phyloP scores from a whole-genome alignment of 345 rosid species.

The Cardiospermum halicacabum region DNA sequence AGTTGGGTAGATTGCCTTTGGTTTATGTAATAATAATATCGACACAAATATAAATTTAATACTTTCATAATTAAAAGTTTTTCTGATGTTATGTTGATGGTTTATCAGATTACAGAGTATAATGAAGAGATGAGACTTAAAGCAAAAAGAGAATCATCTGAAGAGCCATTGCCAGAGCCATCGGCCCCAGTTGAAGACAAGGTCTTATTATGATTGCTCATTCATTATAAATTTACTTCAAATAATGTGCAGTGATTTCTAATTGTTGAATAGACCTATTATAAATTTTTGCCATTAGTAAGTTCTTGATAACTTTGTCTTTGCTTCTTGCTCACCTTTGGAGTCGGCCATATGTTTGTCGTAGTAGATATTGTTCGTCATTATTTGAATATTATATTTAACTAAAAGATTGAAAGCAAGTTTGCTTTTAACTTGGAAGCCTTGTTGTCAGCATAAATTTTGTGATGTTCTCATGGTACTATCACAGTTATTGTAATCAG shows the following conservation, averaged over 20 bases:
- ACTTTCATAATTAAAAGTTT: not conserved
- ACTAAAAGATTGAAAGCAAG: not conserved
- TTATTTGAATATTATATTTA: not conserved
- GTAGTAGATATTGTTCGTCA: not conserved
- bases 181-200: conserved; percentile 59
- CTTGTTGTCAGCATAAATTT: not conserved
- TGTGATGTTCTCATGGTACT: not conserved
- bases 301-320: not conserved
- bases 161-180: conserved; percentile 45
- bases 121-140: conserved; percentile 69
- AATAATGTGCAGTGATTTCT: not conserved
- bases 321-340: not conserved
- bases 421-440: not conserved
- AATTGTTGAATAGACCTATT: not conserved
- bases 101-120: conserved; percentile 59
- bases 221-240: not conserved
- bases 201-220: conserved; percentile 34
- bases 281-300: not conserved
- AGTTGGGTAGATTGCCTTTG: not conserved
- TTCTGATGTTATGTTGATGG: conserved; percentile 13
- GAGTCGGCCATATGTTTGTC: not conserved
- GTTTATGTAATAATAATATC: not conserved
- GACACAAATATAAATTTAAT: not conserved
- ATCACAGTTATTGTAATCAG: not conserved
- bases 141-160: conserved; percentile 70